phyloP scores from a whole-genome alignment of 495 filamentous ascomycete genomes.

The Trichoderma asperelloides region DNA sequence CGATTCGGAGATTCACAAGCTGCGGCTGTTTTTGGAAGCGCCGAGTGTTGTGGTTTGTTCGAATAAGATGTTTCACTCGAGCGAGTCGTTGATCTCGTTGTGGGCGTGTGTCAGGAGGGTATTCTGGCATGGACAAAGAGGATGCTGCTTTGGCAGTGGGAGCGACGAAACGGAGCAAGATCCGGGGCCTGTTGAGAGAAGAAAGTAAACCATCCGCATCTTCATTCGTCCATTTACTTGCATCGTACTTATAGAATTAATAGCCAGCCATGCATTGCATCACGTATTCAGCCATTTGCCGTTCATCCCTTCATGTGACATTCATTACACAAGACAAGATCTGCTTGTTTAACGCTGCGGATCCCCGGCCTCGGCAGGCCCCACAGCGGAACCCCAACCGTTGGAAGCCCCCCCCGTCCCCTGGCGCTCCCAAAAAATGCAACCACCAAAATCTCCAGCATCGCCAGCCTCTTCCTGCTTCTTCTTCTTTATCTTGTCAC shows the following conservation, averaged over 20 bases:
- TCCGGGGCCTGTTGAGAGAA: too few species aligned
- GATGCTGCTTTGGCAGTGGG: too few species aligned
- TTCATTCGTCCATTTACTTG: too few species aligned
- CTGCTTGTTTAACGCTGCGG: background rate
- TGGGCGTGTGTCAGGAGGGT: too few species aligned
- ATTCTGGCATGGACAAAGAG: too few species aligned
- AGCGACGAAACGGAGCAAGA: too few species aligned
- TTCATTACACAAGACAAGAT: background rate
- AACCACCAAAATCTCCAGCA: conserved; percentile 2
- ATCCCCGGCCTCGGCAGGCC: background rate
- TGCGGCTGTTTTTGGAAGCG: conserved; percentile 25
- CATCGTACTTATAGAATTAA: too few species aligned
- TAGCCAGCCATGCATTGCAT: too few species aligned
- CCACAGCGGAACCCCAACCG: background rate
- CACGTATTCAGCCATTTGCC: too few species aligned
- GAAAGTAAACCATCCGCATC: too few species aligned
- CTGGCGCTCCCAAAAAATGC: background rate
- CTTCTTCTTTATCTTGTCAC: background rate
- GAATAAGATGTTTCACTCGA: background rate
- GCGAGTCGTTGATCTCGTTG: too few species aligned
- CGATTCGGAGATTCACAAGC: conserved; percentile 36
- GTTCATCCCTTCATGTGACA: too few species aligned
- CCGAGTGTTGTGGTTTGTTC: background rate
- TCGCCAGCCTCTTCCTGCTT: background rate
- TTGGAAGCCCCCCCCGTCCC: background rate